Evolutionary conservation across 2,329 filamentous ascomycete genomes (phyloP).

Genomic region (Lasiodiplodia hormozganensis): DNA sequence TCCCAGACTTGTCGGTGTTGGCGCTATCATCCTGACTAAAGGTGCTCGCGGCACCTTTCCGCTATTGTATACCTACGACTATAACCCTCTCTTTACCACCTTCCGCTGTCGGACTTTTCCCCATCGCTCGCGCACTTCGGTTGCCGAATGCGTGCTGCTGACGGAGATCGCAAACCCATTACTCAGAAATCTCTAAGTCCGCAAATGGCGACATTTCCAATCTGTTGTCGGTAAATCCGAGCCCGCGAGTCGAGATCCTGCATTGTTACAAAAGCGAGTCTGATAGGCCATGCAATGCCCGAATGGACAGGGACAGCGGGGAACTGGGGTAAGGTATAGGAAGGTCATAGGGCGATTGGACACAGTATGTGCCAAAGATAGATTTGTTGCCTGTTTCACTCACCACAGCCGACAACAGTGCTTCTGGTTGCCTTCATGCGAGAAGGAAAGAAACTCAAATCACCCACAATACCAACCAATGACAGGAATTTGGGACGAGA

Average conservation of each 20-base stretch:
- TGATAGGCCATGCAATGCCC: not conserved
- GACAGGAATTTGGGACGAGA: too few species aligned
- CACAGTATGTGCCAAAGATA: not conserved
- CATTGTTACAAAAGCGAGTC: not conserved
- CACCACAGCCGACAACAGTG: too few species aligned
- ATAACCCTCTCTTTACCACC: not conserved
- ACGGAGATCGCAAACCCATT: not conserved
- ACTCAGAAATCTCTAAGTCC: not conserved
- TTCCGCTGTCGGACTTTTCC: not conserved
- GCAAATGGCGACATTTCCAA: not conserved
- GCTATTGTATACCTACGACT: not conserved
- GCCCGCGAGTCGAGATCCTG: not conserved
- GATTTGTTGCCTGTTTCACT: not conserved
- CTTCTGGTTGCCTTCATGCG: too few species aligned
- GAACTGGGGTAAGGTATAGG: not conserved
- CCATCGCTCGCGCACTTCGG: not conserved
- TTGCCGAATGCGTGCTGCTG: not conserved
- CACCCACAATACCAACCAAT: too few species aligned
- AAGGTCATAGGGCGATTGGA: not conserved
- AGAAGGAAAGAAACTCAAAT: too few species aligned
- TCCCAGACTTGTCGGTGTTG: not conserved
- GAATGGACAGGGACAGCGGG: not conserved
- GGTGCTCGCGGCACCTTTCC: not conserved
- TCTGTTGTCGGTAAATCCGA: not conserved
- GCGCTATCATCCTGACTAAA: not conserved